Evolutionary conservation across 108 stramenopile species (phyloP).

Genomic region (Fragilariopsis cylindrus): DNA sequence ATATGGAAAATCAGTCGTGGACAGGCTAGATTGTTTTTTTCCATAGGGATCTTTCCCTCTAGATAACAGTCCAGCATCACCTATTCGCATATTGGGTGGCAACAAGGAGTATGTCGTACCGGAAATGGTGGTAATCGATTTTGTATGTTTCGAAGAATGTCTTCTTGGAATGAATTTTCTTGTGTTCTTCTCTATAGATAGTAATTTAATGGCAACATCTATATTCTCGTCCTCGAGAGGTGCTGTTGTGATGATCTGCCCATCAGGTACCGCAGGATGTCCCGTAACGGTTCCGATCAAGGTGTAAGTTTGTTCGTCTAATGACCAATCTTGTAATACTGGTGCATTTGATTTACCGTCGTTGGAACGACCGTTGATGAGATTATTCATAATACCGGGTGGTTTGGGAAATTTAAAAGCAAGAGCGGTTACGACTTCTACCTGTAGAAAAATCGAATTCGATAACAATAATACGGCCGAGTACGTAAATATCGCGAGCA

Average conservation of each 20-base stretch:
- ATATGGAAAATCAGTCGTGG: neutral
- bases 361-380: neutral
- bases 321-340: constrained; percentile 9
- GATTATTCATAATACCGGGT: constrained; percentile 7
- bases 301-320: neutral
- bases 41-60: neutral
- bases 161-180: neutral
- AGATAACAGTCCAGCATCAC: neutral
- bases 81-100: constrained; percentile 8
- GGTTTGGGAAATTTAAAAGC: constrained; percentile 10
- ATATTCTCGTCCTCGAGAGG: neutral
- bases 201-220: neutral
- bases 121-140: neutral
- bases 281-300: constrained; percentile 14
- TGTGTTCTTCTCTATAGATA: neutral
- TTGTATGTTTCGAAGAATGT: constrained; percentile 2
- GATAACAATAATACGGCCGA: neutral
- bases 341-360: neutral
- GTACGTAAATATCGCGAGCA: neutral
- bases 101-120: constrained; percentile 3
- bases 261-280: constrained; percentile 16
- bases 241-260: neutral
- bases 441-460: neutral
- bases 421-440: neutral
- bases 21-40: neutral